Percentiles rank a stretch among this genome's conserved stretches.
Evolutionary conservation across 2,329 filamentous ascomycete genomes (phyloP).

Genomic region (Fusarium anguioides): DNA sequence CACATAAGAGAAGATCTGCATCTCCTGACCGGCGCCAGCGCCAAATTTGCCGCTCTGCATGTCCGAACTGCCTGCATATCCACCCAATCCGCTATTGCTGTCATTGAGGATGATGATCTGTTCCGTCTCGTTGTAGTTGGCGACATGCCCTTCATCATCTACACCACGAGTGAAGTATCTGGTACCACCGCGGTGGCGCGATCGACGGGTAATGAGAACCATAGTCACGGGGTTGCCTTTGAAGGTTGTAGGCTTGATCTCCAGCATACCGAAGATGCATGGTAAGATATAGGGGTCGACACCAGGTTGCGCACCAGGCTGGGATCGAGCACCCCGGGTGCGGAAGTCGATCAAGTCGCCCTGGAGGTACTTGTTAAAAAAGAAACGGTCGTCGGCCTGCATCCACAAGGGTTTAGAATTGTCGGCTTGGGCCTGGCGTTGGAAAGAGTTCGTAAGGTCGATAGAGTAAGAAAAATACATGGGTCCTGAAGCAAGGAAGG

Average conservation of each 20-base stretch:
- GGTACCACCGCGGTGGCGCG: slow-evolving; percentile 88
- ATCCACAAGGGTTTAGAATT: slow-evolving; percentile 83
- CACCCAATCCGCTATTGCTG: slow-evolving; percentile 75
- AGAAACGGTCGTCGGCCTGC: slow-evolving; percentile 95
- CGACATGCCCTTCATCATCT: slow-evolving; percentile 93
- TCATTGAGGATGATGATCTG: slow-evolving; percentile 93
- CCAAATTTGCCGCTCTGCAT: slow-evolving; percentile 79
- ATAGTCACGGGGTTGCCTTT: slow-evolving; percentile 88
- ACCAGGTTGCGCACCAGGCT: slow-evolving; percentile 76
- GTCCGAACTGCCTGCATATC: slow-evolving; percentile 80
- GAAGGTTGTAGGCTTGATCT: slow-evolving; percentile 86
- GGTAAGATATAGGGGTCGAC: slow-evolving; percentile 94
- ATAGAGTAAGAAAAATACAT: slow-evolving; percentile 99
- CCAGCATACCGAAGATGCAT: slow-evolving; percentile 95
- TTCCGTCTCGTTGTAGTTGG: slow-evolving; percentile 99
- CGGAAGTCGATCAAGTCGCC: slow-evolving; percentile 93
- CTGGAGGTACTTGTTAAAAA: slow-evolving; percentile 96
- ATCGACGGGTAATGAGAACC: slow-evolving; percentile 87
- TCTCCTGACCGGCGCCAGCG: slow-evolving; percentile 72
- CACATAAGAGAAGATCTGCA: slow-evolving; percentile 92
- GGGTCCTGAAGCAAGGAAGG: slow-evolving; percentile 82
- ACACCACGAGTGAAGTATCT: slow-evolving; percentile 95
- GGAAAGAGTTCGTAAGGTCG: slow-evolving; percentile 96
- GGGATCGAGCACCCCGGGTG: slow-evolving; percentile 68
- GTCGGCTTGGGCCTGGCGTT: slow-evolving; percentile 86